These are phyloP conservation scores for Penicillium robsamsonii DNA, from an alignment of 495 filamentous ascomycete genomes.

Conservation along the genomic window DNA sequence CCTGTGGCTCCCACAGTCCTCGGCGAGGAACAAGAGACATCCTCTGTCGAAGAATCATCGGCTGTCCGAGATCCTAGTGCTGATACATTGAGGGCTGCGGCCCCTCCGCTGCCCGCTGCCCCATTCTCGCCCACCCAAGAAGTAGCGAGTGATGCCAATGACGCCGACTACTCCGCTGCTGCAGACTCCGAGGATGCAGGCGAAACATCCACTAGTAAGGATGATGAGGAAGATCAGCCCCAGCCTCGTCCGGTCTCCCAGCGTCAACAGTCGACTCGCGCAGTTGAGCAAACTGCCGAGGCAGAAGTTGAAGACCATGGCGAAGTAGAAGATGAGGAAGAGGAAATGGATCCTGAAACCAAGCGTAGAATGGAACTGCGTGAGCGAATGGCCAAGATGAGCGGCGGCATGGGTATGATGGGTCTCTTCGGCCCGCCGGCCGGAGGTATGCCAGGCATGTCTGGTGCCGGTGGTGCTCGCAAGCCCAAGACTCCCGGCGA, in stretches of 20 bases:
- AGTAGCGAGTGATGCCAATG: conserved; percentile 73
- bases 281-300: conserved; percentile 24
- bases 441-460: conserved; percentile 53
- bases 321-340: conserved; percentile 80
- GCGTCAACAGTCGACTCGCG: conserved; percentile 18
- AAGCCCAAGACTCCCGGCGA: conserved; percentile 54
- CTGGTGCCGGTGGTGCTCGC: conserved; percentile 40
- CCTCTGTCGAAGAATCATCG: conserved; percentile 44
- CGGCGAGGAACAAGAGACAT: conserved; percentile 33
- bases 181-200: conserved; percentile 83
- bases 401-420: conserved; percentile 95
- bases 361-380: conserved; percentile 84
- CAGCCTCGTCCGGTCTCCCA: conserved; percentile 21
- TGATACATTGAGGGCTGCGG: conserved; percentile 51
- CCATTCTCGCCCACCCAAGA: conserved; percentile 51
- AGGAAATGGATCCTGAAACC: conserved; percentile 89
- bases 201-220: conserved; percentile 68
- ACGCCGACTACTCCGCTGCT: conserved; percentile 85
- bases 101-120: conserved; percentile 41
- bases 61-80: conserved; percentile 53
- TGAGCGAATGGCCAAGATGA: conserved; percentile 97
- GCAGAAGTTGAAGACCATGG: conserved; percentile 56
- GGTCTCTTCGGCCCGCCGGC: conserved; percentile 85
- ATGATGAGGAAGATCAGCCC: conserved; percentile 63
- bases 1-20: conserved; percentile 31